Evolutionary conservation across 192 early-diverging fungal genomes (phyloP), one percentile per base, ranked within the genome.

Genomic region (Globomyces pollinis-pini): DNA sequence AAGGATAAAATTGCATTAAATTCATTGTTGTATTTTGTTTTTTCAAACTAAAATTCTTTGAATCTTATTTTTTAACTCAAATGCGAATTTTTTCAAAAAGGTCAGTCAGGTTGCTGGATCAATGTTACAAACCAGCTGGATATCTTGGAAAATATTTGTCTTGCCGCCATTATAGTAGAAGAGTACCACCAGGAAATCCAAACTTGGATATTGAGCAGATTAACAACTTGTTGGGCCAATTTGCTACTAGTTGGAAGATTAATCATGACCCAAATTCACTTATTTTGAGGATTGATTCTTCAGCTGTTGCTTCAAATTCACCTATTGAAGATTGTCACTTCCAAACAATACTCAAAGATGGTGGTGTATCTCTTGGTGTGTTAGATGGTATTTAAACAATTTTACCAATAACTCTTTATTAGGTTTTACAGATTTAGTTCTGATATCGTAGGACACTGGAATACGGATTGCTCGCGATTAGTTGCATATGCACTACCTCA

Each of bases 291-390:
- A 34, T 64, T 6, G 62, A 64, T 33, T 54, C 44, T 24, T 24
- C 26, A 23, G 16, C 7, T 15, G 11, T 66, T 8, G 64, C 59
- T 18, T 51, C 62, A 0, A 66, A 66, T 28, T 28, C 13, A 18
- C 64, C 61, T 30, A 63, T 44, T 31, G 64, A 66, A 61, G 64
- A 66, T 23, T 5, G 9, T n/a, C 53, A 66, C 15, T 56, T 29
- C 33, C 35, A 35, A 18, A 26, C 28, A 0, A 35, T 66, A 24
- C 1, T 65, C 7, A 56, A 38, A 36, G 28, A 50, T 9, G 24
- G 65, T n/a, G 1, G 57, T 3, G 45, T 52, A 7, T 15, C 63
- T 1, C n/a, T 66, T 9, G 64, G 64, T 24, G 64, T 66, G 23
- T 18, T 65, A 5, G 64, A 66, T 32, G 64, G 64, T 60, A 55